These are phyloP conservation scores for Alternaria brassicae DNA, from an alignment of 2,329 filamentous ascomycete genomes.

Conservation along the genomic window DNA sequence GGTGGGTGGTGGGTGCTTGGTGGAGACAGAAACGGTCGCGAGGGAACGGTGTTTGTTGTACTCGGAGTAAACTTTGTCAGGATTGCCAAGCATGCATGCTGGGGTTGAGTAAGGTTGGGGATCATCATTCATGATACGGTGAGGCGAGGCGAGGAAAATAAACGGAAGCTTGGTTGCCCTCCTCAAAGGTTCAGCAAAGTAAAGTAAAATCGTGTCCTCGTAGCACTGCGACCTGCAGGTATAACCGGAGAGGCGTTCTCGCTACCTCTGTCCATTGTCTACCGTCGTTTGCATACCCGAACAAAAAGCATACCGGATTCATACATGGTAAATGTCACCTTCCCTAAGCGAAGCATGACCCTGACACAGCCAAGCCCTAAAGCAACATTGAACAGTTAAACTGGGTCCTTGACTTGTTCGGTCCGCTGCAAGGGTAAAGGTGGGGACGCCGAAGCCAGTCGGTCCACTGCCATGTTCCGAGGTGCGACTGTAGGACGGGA, in stretches of 20 bases:
- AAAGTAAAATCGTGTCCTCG: background rate
- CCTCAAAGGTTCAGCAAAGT: background rate
- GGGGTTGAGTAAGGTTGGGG: background rate
- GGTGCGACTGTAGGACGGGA: background rate
- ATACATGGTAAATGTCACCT: background rate
- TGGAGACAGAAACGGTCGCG: background rate
- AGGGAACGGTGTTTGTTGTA: slow-evolving; percentile 1
- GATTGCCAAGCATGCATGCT: background rate
- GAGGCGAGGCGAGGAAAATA: background rate
- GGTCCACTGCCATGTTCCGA: background rate
- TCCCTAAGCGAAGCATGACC: background rate
- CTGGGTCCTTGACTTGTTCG: background rate
- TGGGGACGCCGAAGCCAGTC: background rate
- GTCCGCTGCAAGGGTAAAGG: slow-evolving; percentile 1
- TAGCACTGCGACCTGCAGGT: background rate
- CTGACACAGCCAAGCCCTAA: background rate
- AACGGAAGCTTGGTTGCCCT: background rate
- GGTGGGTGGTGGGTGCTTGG: background rate
- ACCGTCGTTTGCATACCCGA: background rate
- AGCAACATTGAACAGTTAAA: background rate
- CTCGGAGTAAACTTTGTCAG: background rate
- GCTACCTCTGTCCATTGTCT: background rate
- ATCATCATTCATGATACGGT: background rate
- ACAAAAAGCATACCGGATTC: background rate
- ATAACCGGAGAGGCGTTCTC: background rate